Conservation (phyloP, 2,329 filamentous ascomycete species). For the Hymenotorrendiella dingleyae region DNA sequence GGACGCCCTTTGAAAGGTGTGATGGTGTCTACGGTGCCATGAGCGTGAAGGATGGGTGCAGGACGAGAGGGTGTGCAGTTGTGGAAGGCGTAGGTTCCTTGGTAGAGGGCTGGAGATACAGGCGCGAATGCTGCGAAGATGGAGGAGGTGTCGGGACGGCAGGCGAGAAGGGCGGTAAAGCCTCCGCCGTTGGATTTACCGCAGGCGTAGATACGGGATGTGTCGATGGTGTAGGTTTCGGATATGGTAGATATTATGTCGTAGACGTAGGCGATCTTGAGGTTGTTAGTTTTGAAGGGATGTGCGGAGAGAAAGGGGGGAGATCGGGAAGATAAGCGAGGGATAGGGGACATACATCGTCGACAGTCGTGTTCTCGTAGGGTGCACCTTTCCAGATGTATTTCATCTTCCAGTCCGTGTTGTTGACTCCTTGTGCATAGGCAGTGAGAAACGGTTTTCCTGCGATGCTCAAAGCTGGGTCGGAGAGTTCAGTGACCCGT, state of each 20-base stretch:
- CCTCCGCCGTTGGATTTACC: conserved; percentile 41
- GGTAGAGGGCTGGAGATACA: conserved; percentile 38
- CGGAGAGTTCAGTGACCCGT: conserved; percentile 23
- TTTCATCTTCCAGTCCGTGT: conserved; percentile 22
- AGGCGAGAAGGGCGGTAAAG: conserved; percentile 35
- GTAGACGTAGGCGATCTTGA: conserved; percentile 21
- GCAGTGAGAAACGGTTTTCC: conserved; percentile 23
- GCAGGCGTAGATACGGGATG: conserved; percentile 35
- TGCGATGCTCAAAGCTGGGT: conserved; percentile 20
- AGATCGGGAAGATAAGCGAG: neutral
- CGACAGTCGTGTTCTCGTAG: conserved; percentile 23
- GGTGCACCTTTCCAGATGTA: conserved; percentile 25
- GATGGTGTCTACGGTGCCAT: conserved; percentile 5
- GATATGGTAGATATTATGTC: conserved; percentile 21
- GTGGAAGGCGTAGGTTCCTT: conserved; percentile 5
- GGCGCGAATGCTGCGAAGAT: conserved; percentile 40
- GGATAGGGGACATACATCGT: conserved; percentile 12
- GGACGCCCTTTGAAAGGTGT: conserved; percentile 10
- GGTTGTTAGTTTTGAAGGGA: neutral
- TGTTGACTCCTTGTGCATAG: conserved; percentile 24
- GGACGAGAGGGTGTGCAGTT: conserved; percentile 5
- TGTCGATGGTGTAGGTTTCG: conserved; percentile 31
- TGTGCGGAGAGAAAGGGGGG: neutral
- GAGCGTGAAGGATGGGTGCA: conserved; percentile 1
- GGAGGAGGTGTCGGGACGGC: conserved; percentile 32